Evolutionary conservation across 345 rosid genomes (phyloP), one percentile per base, ranked within the genome.

Genomic region (Brassica incana): DNA sequence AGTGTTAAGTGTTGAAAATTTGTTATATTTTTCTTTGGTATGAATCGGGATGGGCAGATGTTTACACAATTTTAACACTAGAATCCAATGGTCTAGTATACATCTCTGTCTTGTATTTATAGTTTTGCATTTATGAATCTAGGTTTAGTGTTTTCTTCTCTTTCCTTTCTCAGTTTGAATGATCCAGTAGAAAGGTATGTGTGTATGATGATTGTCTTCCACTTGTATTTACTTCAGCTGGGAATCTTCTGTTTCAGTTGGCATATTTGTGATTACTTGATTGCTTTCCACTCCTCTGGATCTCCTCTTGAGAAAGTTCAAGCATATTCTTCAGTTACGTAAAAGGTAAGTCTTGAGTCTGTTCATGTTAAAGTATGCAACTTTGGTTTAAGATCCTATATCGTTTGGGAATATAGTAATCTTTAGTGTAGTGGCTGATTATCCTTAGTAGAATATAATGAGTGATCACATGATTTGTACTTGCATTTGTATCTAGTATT

Each of bases 101-200:
- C 52, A 40, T 40, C 15, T 59, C 7, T 60, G 63, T 8, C 4
- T 8, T 40, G 45, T 8, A 40, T 40, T 10, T 43, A 43, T 43
- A 43, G 25, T 23, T 23, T 23, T 23, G 25, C 25, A 23, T 23
- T 23, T 23, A 58, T 72, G 74, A 76, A 36, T 23, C 25, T 84
- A 78, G 83, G 85, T 65, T 36, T 73, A 76, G 86, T 78, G 77
- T 75, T 80, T 86, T 23, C 25, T 23, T 23, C 25, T 8, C 36
- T 20, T 82, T 90, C 82, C 84, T 76, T 69, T 64, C 80, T 89
- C 90, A 88, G 92, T 95, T 84, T 82, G 87, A 85, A 89, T 91
- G 93, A 91, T 94, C 25, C 25, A 23, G 25, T 23, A 23, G 25
- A 23, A 23, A 23, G 25, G 25, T 23, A 23, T 23, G 25, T 23